phyloP scores from a whole-genome alignment of 2,329 filamentous ascomycete species.

The Xylariaceae sp. region DNA sequence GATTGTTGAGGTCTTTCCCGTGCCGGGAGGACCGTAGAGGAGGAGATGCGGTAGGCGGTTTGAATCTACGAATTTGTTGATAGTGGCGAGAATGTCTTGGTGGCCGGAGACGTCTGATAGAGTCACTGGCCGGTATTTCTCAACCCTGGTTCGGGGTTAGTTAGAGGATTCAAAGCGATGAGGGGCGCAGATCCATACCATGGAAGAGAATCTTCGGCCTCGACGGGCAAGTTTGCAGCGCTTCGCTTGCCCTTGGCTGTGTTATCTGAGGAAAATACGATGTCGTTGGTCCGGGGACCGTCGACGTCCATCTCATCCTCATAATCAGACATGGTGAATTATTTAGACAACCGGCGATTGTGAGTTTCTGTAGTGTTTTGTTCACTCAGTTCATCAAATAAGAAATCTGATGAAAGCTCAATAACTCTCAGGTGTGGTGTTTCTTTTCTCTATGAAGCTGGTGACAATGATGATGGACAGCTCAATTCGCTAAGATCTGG shows the following conservation, averaged over 20 bases:
- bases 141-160: slow-evolving; percentile 58
- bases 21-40: slow-evolving; percentile 92
- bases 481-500: background rate
- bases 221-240: slow-evolving; percentile 86
- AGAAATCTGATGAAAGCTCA: slow-evolving; percentile 10
- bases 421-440: background rate
- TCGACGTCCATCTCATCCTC: slow-evolving; percentile 60
- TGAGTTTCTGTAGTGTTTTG: too few relatives aligned
- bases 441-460: background rate
- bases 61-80: slow-evolving; percentile 94
- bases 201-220: slow-evolving; percentile 88
- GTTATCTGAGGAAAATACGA: slow-evolving; percentile 68
- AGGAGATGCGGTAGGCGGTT: slow-evolving; percentile 94
- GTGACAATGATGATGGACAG: background rate
- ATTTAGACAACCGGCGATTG: too few relatives aligned
- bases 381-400: too few relatives aligned
- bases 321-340: slow-evolving; percentile 49
- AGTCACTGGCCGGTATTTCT: slow-evolving; percentile 89
- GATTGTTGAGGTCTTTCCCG: slow-evolving; percentile 95
- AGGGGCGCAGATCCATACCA: slow-evolving; percentile 54
- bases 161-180: background rate
- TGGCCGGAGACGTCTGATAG: slow-evolving; percentile 93
- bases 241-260: slow-evolving; percentile 82
- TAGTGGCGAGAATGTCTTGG: slow-evolving; percentile 93
- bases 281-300: slow-evolving; percentile 43